phyloP scores from a whole-genome alignment of 2,329 filamentous ascomycete genomes.

The Fusarium ambrosium region DNA sequence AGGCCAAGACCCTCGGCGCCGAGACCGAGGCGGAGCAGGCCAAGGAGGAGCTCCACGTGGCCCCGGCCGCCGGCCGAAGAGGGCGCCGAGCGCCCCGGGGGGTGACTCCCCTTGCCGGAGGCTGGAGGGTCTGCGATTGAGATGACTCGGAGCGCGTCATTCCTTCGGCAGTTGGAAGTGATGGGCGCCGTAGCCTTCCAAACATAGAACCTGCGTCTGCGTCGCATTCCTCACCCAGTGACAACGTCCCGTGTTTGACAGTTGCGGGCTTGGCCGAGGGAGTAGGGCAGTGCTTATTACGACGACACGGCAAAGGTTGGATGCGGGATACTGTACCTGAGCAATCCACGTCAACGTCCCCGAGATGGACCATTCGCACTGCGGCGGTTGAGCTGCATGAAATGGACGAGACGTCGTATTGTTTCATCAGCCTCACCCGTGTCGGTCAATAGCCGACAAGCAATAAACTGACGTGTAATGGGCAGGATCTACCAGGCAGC shows the following conservation, averaged over 20 bases:
- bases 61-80: neutral
- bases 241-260: neutral
- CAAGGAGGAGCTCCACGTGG: conserved; percentile 8
- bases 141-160: conserved; percentile 1
- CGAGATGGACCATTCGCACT: neutral
- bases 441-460: neutral
- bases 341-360: neutral
- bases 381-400: neutral
- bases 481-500: neutral
- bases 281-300: conserved; percentile 9
- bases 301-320: neutral
- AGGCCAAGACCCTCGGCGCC: conserved; percentile 11
- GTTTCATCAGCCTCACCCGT: conserved; percentile 5
- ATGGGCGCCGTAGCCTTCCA: neutral
- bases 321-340: neutral
- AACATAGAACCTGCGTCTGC: conserved; percentile 1
- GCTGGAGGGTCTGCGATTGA: neutral
- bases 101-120: conserved; percentile 22
- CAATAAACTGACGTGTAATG: conserved; percentile 6
- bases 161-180: conserved; percentile 1
- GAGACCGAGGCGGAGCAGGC: conserved; percentile 7
- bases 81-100: conserved; percentile 10
- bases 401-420: conserved; percentile 6
- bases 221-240: neutral
- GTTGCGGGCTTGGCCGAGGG: neutral